Conservation (phyloP, 176 grass and related monocot species). For the Phoenix dactylifera region DNA sequence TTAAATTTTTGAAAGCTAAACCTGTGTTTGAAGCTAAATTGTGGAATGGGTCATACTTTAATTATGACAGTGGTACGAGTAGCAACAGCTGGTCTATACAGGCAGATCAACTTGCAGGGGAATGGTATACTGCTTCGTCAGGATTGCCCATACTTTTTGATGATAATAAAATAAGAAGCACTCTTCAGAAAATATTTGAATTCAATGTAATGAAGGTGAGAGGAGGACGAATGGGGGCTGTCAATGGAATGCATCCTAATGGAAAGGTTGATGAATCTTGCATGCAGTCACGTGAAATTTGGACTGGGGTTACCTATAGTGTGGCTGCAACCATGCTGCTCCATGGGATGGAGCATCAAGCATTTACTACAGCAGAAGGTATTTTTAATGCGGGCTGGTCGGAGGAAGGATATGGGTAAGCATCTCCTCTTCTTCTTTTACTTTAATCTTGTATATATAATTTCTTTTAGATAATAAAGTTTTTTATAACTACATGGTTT, state of each 20-base stretch:
- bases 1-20: slow-evolving; percentile 79
- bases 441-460: background rate
- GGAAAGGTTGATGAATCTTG: slow-evolving; percentile 93
- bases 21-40: slow-evolving; percentile 61
- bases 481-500: too few relatives aligned
- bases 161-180: slow-evolving; percentile 58
- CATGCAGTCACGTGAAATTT: slow-evolving; percentile 97
- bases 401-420: slow-evolving; percentile 87
- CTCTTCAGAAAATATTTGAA: slow-evolving; percentile 90
- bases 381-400: slow-evolving; percentile 84
- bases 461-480: too few relatives aligned
- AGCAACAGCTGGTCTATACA: slow-evolving; percentile 77
- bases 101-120: slow-evolving; percentile 82
- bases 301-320: slow-evolving; percentile 90
- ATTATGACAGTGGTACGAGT: slow-evolving; percentile 83
- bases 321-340: slow-evolving; percentile 82
- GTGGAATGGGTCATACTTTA: slow-evolving; percentile 92
- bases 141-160: slow-evolving; percentile 76
- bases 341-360: slow-evolving; percentile 90
- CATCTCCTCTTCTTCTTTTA: slow-evolving; percentile 16
- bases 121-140: slow-evolving; percentile 82
- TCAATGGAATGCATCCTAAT: slow-evolving; percentile 85
- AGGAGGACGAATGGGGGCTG: slow-evolving; percentile 83
- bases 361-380: slow-evolving; percentile 80
- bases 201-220: slow-evolving; percentile 97